Evolutionary conservation across 1,139 yeast genomes (phyloP), one percentile per base, ranked within the genome.

Genomic region (Wickerhamomyces sp.): DNA sequence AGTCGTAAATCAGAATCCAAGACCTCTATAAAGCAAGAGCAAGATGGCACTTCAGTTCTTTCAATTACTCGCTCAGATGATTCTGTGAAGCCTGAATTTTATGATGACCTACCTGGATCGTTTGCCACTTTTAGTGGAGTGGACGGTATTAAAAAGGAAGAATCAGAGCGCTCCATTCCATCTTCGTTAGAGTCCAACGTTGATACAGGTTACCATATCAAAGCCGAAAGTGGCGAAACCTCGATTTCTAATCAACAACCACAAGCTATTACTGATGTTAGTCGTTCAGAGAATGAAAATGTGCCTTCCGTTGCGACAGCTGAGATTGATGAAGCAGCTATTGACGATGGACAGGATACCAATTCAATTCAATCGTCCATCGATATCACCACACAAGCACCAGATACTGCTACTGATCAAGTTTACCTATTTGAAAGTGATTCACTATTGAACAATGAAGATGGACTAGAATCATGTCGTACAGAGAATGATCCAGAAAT

Each of bases 401-500:
- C 17, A 5, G 31, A 18, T 7, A 20, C 2, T 18, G 4, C 14
- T n/a, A 9, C n/a, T n/a, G 16, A 19, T 18, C 9, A 30, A 3
- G n/a, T 25, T 9, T 8, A 24, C 16, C 22, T 29, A 4, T 15
- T 13, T n/a, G 31, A 33, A 14, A 26, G 19, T 14, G 15, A 27
- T 8, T 19, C 31, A 6, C 15, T 33, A 12, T 39, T 37, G 15
- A 36, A 38, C 35, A 34, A 38, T 24, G 38, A 33, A n/a, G 20
- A 45, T 4, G 38, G 38, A 28, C 42, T 42, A 16, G 44, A 40
- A 8, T 42, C 45, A 2, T 47, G 48, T 54, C 39, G 54, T 51
- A 33, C 47, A 54, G 9, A n/a, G n/a, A 41, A 48, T 22, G 60
- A 54, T 32, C 41, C 55, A 41, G 45, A 43, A 17, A 28, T 41